Conservation (phyloP, 169 alveolate genomes). For the Eimeria necatrix region DNA sequence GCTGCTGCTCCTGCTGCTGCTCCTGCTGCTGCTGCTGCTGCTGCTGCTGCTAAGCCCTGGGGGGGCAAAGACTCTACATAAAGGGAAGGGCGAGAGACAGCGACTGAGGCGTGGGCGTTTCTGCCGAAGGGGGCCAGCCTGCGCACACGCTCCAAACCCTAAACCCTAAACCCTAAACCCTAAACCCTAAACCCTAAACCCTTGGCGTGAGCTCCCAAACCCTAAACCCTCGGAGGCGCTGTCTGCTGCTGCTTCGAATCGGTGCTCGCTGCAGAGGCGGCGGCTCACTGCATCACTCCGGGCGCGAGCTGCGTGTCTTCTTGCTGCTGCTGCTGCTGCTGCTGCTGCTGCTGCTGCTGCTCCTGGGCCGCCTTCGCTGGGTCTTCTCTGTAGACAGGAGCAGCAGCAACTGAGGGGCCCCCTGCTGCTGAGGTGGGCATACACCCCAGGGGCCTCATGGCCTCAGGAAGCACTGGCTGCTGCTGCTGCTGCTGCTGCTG, state of each 20-base stretch:
- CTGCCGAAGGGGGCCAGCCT: conserved; percentile 49
- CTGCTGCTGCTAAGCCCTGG: not conserved
- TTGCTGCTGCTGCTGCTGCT: not conserved
- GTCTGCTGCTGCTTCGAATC: not conserved
- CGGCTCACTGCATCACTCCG: not conserved
- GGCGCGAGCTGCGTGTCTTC: not conserved
- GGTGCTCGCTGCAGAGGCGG: not conserved
- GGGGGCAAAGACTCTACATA: not conserved
- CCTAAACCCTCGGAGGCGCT: not conserved
- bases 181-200: not conserved
- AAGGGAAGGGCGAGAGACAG: conserved; percentile 2
- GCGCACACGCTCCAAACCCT: not conserved
- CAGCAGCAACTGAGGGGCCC: not conserved
- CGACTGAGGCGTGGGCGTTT: conserved; percentile 6
- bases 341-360: conserved; percentile 28
- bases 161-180: not conserved
- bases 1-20: not conserved
- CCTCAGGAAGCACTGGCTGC: not conserved
- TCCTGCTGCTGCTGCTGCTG: not conserved
- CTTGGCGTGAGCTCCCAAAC: too few species aligned
- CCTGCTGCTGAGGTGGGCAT: not conserved
- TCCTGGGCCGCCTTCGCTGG: not conserved
- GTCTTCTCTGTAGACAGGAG: not conserved
- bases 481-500: not conserved
- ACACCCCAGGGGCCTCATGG: conserved; percentile 1